Percentiles rank a stretch among this genome's conserved stretches.
These are phyloP conservation scores for Babesia caballi DNA, from an alignment of 169 alveolate genomes.

Conservation along the genomic window DNA sequence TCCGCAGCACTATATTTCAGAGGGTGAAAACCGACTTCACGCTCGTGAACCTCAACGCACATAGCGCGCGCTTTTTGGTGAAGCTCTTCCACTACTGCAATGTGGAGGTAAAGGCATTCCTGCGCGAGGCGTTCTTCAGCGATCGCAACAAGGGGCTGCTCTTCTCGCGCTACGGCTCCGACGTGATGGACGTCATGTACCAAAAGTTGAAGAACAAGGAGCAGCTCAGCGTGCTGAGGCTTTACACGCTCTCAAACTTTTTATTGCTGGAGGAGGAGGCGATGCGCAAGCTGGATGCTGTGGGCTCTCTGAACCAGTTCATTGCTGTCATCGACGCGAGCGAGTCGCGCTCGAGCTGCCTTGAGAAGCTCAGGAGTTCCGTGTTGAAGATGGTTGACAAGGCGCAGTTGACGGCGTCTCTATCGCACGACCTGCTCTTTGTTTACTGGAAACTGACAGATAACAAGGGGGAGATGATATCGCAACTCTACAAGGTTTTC, in stretches of 20 bases:
- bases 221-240: slow-evolving; percentile 42
- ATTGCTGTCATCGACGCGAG: slow-evolving; percentile 16
- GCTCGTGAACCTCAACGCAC: slow-evolving; percentile 32
- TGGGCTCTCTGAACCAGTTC: slow-evolving; percentile 38
- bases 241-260: slow-evolving; percentile 45
- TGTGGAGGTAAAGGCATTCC: slow-evolving; percentile 41
- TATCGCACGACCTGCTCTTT: slow-evolving; percentile 54
- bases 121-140: slow-evolving; percentile 42
- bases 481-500: slow-evolving; percentile 28
- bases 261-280: slow-evolving; percentile 34
- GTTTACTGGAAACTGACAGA: slow-evolving; percentile 38
- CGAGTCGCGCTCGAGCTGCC: slow-evolving; percentile 1
- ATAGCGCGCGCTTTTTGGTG: slow-evolving; percentile 48
- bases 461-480: slow-evolving; percentile 39
- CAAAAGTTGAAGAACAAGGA: slow-evolving; percentile 51
- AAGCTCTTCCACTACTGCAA: slow-evolving; percentile 62
- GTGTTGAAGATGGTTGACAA: slow-evolving; percentile 57
- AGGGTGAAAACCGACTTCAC: slow-evolving; percentile 30
- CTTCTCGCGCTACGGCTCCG: slow-evolving; percentile 51
- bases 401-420: slow-evolving; percentile 43
- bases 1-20: slow-evolving; percentile 20
- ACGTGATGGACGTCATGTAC: slow-evolving; percentile 61
- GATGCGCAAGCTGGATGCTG: background rate
- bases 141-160: slow-evolving; percentile 27
- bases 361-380: slow-evolving; percentile 24